Base-by-base conservation (phyloP, 352 stramenopile genomes). In the Globisporangium spinosum region DNA sequence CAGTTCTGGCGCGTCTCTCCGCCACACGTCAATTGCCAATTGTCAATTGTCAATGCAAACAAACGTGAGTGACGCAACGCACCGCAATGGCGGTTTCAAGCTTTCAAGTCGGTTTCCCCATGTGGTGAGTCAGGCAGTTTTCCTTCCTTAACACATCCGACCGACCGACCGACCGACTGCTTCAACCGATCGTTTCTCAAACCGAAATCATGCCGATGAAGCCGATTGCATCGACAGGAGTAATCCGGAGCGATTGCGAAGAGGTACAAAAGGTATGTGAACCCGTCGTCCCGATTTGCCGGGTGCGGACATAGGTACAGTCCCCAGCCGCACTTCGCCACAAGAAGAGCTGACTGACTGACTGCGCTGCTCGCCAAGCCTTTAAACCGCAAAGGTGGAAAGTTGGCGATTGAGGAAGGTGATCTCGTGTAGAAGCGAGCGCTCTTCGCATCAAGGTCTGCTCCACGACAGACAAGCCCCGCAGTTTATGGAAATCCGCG, bases 101-200 rank as follows among this genome's bases (percentile, higher is more conserved):
- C 38, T 59, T 59, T 59, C 54, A 59, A 59, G 54, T 59, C 54
- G 7, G 54, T 59, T 35, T 29, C 27, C 25, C 23, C 22, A 40
- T 40, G 53, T 38, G 53, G 53, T 56, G n/a, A 56, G 49, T 56
- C 22, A 56, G 22, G 17, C 23, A 58, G 51, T 57, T 23, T 35
- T n/a, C n/a, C 12, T 45, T 45, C 4, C 23, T 58, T 35, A 8
- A 23, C 6, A 9, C 25, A 17, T n/a, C 27, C 54, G 27, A 40
- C 27, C 27, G 8, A 40, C 25, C 8, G 25, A 40, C 23, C 51
- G 9, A n/a, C 9, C 10, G 12, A 32, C 4, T 17, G 43, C 5
- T 47, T 15, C 38, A n/a, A 47, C 38, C 40, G 40, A 22, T 15
- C 38, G 40, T 49, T 49, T 49, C 40, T 20, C 40, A 49, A 8